Base-by-base conservation (phyloP, 192 early-diverging fungal species). In the Entomortierella lignicola region DNA sequence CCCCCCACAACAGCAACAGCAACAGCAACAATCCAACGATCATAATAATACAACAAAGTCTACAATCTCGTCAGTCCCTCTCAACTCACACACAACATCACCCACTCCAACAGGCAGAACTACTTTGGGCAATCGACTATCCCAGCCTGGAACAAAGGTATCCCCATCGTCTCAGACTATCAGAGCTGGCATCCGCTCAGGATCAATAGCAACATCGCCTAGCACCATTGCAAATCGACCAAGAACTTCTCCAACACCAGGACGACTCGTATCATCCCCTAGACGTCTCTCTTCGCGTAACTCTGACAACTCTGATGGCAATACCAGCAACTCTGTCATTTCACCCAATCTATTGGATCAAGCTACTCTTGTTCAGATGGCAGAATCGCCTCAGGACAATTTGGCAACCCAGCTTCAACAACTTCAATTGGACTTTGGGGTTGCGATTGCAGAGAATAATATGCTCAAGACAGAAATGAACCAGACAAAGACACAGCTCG, bases 381-480 rank as follows among this genome's bases (percentile, higher is more conserved):
- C 75, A 11, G 65, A 66, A 12, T 56, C 69, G 27, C 74, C 69
- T 0, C 52, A 80, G 2, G 74, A 44, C 15, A 29, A 55, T 17
- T 39, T 77, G 29, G 63, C 72, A 1, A 58, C 72, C 25, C 74
- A 75, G 3, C 44, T 86, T 15, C 88, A 91, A 48, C 88, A 91
- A 60, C 79, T 92, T 21, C 86, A 87, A 57, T 69, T 90, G 53
- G 84, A 90, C 13, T 83, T 91, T 31, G 93, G 91, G 23, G 89
- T 92, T 47, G 84, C 92, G 12, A 88, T 92, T 51, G 90, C 91
- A 0, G 93, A 94, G 66, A 94, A 94, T 66, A 86, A 89, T 37
- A 83, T 89, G 56, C 83, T 94, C 42, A 91, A 91, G 43, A 77
- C 91, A 4, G 89, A 92, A 68, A 91, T 89, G 71, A 87, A 86